Evolutionary conservation across 2,329 filamentous ascomycete species (phyloP), one percentile per base, ranked within the genome.

Genomic region (Ophiosphaerella korrae): DNA sequence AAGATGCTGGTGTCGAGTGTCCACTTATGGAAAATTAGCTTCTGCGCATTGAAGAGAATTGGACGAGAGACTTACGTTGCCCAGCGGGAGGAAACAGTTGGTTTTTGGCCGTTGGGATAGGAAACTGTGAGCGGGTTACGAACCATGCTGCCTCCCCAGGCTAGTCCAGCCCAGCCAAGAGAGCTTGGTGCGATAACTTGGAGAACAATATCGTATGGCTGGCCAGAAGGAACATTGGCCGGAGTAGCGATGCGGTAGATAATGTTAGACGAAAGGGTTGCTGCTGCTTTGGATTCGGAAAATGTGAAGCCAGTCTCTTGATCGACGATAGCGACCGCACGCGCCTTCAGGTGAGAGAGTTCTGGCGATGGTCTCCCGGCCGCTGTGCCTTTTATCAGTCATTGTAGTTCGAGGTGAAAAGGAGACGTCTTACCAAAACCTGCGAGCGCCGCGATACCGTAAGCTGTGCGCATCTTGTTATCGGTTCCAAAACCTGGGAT

Each of bases 251-350:
- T 62, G 39, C 68, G 67, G 47, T 63, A 68, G 33, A 64, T 51
- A 31, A 71, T 63, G 46, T 60, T 68, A 39, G 54, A 36, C 1
- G 54, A 42, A 6, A 71, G 61, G 5, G 64, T 57, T 37, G 64
- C 67, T 13, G 63, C 60, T n/a, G 61, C 67, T 13, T 59, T 64
- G 42, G 62, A 66, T 38, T 71, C 64, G 18, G 67, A 68, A 53
- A 70, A 70, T 7, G 66, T 68, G 50, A 71, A 71, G 42, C 68
- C 68, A 21, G 67, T 71, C 42, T 70, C 68, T 24, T 57, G 42
- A 50, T 71, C 68, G 2, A 56, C 41, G 45, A 57, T 60, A n/a
- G 57, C 44, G 24, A 60, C 49, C 2, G 65, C 55, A 12, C 53
- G 53, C 21, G 57, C 51, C 16, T 45, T 45, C n/a, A 57, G 32